Percentiles rank a stretch among this genome's conserved stretches.
These are phyloP conservation scores for Geranium brycei DNA, from an alignment of 345 rosid genomes.

Conservation along the genomic window DNA sequence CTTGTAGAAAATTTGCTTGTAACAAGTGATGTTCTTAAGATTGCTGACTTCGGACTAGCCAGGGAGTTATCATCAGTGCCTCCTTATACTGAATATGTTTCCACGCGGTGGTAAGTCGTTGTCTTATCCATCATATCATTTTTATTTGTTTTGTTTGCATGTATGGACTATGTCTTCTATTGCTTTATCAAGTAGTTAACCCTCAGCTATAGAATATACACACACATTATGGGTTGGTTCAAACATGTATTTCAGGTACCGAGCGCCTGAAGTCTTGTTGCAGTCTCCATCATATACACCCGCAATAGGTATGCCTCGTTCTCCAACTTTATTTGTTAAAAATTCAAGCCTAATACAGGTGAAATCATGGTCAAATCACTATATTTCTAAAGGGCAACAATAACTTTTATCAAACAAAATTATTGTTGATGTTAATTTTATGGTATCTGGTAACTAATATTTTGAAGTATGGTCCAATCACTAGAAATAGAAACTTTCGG, in stretches of 20 bases:
- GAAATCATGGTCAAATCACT: not conserved
- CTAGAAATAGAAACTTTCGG: no score
- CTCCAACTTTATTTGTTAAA: not conserved
- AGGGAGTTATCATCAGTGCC: conserved; percentile 85
- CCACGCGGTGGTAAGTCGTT: conserved; percentile 70
- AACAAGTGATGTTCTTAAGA: conserved; percentile 59
- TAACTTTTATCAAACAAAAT: no score
- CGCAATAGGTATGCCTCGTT: conserved; percentile 50
- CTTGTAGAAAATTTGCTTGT: conserved; percentile 76
- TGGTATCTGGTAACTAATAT: no score
- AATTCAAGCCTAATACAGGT: not conserved
- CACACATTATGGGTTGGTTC: conserved; percentile 4
- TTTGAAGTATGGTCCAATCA: no score
- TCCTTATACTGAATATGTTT: conserved; percentile 96
- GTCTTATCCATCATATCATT: not conserved
- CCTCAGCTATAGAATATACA: not conserved
- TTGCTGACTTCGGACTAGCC: conserved; percentile 94
- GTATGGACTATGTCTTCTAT: not conserved
- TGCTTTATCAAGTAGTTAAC: conserved; percentile 1
- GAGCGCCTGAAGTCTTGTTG: conserved; percentile 89
- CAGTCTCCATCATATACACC: conserved; percentile 78
- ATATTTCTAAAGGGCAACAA: no score
- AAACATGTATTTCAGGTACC: conserved; percentile 43
- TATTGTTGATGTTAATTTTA: no score
- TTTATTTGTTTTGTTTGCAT: conserved; percentile 1